Evolutionary conservation across 192 early-diverging fungal species (phyloP).

Genomic region (Powellomyces hirtus): DNA sequence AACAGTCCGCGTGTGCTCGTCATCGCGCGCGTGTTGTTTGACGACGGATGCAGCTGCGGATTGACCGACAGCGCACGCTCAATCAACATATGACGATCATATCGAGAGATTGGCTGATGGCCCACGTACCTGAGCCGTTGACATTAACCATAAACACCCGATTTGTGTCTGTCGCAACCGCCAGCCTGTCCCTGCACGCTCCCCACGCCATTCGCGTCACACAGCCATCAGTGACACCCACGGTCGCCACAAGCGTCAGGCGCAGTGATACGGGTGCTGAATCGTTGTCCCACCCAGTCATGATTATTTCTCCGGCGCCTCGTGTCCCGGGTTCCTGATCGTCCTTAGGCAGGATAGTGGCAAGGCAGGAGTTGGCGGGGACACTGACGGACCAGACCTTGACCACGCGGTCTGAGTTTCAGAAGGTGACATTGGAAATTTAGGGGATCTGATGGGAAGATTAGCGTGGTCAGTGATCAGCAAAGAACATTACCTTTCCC

Average conservation of each 20-base stretch:
- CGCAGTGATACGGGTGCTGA: conserved; percentile 1
- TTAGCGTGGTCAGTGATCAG: too few relatives aligned
- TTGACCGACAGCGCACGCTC: too few relatives aligned
- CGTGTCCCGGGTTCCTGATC: too few relatives aligned
- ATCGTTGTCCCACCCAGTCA: neutral
- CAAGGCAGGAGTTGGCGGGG: neutral
- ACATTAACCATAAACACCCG: neutral
- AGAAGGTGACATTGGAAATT: too few relatives aligned
- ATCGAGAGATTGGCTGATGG: neutral
- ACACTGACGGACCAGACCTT: conserved; percentile 38
- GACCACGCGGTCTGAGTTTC: conserved; percentile 34
- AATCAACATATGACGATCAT: neutral
- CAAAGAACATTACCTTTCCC: conserved; percentile 38
- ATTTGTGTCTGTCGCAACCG: neutral
- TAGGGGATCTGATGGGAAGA: too few relatives aligned
- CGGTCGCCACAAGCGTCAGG: neutral
- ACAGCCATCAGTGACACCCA: neutral
- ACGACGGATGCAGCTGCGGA: neutral
- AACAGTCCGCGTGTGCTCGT: conserved; percentile 41
- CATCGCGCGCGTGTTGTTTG: conserved; percentile 40
- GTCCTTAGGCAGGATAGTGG: too few relatives aligned
- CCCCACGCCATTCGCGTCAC: conserved; percentile 8
- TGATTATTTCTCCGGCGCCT: too few relatives aligned
- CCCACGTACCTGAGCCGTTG: neutral
- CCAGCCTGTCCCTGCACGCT: neutral